These are phyloP conservation scores for Colletotrichum sp. DNA, from an alignment of 2,329 filamentous ascomycete genomes.

Conservation along the genomic window DNA sequence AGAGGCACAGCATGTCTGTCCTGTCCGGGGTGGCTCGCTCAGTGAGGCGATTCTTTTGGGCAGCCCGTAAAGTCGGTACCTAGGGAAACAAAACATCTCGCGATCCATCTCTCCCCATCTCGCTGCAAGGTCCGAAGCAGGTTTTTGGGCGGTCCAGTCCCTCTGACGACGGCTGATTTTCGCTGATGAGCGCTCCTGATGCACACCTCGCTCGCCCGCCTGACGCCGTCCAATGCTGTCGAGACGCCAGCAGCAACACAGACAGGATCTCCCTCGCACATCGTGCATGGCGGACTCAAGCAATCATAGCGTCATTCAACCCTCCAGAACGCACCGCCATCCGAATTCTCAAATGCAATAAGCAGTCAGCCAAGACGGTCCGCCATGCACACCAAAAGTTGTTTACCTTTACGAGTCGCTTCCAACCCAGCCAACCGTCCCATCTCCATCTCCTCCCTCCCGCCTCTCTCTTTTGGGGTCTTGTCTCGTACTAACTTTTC, in stretches of 20 bases:
- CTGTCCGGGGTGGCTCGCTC: not conserved
- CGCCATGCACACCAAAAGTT: not conserved
- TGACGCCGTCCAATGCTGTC: not conserved
- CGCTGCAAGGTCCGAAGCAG: not conserved
- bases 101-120: not conserved
- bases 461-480: not conserved
- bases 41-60: not conserved
- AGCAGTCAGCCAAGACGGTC: not conserved
- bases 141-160: not conserved
- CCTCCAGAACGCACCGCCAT: not conserved
- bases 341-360: not conserved
- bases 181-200: not conserved
- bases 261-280: constrained; percentile 3
- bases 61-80: not conserved
- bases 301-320: constrained; percentile 13
- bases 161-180: not conserved
- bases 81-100: not conserved
- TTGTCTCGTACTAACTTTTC: not conserved
- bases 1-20: not conserved
- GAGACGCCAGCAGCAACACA: constrained; percentile 5
- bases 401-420: not conserved
- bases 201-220: not conserved
- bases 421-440: not conserved
- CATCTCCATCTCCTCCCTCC: not conserved
- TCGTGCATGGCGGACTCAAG: constrained; percentile 1